A percentile compares a stretch with the other conserved stretches of the same genome.
Evolutionary conservation across 768 basidiomycete species (phyloP).

Genomic region (Boletus speciosus): DNA sequence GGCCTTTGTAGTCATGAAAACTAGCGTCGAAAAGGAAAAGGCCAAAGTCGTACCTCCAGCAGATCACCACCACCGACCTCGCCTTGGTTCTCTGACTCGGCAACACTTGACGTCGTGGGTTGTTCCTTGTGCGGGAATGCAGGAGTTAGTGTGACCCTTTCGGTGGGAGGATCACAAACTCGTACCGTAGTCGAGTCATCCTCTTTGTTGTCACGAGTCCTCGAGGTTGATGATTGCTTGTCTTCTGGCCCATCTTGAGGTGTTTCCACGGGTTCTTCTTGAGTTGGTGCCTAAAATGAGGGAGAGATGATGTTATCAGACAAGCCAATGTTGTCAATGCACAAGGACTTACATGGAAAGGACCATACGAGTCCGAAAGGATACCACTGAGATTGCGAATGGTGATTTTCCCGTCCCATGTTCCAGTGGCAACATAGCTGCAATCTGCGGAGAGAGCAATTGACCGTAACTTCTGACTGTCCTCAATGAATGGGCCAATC

Average conservation of each 20-base stretch:
- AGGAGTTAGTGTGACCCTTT: background rate
- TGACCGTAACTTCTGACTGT: background rate
- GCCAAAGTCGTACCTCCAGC: background rate
- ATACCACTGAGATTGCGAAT: background rate
- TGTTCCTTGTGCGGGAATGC: background rate
- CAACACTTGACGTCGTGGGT: background rate
- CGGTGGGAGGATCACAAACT: background rate
- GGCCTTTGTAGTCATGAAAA: background rate
- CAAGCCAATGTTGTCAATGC: no score
- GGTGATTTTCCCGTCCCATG: background rate
- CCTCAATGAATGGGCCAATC: background rate
- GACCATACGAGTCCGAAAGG: constrained; percentile 1
- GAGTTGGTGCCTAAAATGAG: background rate
- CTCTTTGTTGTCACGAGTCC: no score
- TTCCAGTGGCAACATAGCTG: background rate
- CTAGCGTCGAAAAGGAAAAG: background rate
- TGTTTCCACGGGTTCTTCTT: background rate
- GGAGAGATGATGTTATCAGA: background rate
- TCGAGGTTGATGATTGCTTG: no score
- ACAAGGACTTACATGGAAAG: background rate
- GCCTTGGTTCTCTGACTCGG: background rate
- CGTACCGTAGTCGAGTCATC: background rate
- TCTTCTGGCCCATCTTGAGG: background rate
- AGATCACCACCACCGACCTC: background rate
- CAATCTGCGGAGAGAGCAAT: background rate